phyloP scores from a whole-genome alignment of 192 early-diverging fungal species.

The Gryganskiella cystojenkinii region DNA sequence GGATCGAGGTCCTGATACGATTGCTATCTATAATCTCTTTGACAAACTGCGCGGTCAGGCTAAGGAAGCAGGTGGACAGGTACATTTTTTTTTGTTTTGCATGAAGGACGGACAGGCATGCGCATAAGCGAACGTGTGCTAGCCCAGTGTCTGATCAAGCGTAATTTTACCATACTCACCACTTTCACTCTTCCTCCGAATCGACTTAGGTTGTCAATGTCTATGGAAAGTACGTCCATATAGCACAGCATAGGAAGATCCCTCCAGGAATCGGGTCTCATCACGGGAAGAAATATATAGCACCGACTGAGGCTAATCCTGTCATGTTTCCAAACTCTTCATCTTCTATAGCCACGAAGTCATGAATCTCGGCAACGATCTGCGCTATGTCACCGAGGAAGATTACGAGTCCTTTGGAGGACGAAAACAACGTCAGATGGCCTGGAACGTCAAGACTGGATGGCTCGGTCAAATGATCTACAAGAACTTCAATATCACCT shows the following conservation, averaged over 20 bases:
- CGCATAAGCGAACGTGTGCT: no score
- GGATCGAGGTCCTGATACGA: constrained; percentile 79
- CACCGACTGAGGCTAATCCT: neutral
- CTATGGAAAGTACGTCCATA: constrained; percentile 49
- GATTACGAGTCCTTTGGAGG: constrained; percentile 37
- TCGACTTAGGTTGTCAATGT: constrained; percentile 39
- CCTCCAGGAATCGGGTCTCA: no score
- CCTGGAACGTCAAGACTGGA: constrained; percentile 37
- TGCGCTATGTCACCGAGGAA: constrained; percentile 35
- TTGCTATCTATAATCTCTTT: constrained; percentile 71
- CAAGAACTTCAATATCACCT: constrained; percentile 36
- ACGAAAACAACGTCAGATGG: constrained; percentile 6
- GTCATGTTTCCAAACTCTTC: neutral
- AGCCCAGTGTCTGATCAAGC: no score
- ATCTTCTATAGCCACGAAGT: constrained; percentile 26
- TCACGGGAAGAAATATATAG: neutral
- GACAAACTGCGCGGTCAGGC: constrained; percentile 68
- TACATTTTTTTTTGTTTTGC: no score
- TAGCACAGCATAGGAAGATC: no score
- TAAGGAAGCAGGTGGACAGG: constrained; percentile 58
- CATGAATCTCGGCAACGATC: constrained; percentile 38
- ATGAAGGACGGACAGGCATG: no score
- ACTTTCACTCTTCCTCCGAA: neutral
- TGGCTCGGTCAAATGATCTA: constrained; percentile 35
- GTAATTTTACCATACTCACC: neutral